These are phyloP conservation scores for Zymoseptoria brevis DNA, from an alignment of 2,329 filamentous ascomycete genomes.

Conservation along the genomic window DNA sequence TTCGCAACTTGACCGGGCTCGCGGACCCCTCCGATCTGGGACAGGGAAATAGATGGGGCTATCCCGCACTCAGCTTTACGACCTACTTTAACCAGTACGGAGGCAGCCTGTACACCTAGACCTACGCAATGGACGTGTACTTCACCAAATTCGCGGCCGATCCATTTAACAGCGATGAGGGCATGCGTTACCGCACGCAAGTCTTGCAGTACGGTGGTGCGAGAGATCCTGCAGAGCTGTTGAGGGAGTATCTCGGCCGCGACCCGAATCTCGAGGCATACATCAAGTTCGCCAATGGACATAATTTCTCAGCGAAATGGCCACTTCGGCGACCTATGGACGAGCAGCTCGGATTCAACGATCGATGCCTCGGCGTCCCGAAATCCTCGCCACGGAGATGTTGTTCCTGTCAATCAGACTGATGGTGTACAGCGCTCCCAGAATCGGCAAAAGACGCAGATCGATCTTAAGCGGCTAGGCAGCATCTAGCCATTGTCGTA, in stretches of 20 bases:
- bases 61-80: neutral
- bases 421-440: slow-evolving; percentile 36
- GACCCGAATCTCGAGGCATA: neutral
- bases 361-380: neutral
- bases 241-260: neutral
- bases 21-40: neutral
- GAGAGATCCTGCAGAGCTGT: neutral
- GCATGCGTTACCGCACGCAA: neutral
- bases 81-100: neutral
- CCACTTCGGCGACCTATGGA: neutral
- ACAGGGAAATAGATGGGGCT: neutral
- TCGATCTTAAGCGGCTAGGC: too few relatives aligned
- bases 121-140: neutral
- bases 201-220: neutral
- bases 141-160: neutral
- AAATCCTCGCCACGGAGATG: slow-evolving; percentile 7
- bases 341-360: too few relatives aligned
- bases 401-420: slow-evolving; percentile 38
- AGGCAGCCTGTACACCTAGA: neutral
- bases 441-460: slow-evolving; percentile 41
- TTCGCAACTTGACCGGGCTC: neutral
- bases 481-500: too few relatives aligned
- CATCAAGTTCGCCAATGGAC: neutral
- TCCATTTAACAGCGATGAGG: neutral
- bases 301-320: neutral